Conservation (phyloP, 129 eudicot genomes). For the Mikania micrantha region DNA sequence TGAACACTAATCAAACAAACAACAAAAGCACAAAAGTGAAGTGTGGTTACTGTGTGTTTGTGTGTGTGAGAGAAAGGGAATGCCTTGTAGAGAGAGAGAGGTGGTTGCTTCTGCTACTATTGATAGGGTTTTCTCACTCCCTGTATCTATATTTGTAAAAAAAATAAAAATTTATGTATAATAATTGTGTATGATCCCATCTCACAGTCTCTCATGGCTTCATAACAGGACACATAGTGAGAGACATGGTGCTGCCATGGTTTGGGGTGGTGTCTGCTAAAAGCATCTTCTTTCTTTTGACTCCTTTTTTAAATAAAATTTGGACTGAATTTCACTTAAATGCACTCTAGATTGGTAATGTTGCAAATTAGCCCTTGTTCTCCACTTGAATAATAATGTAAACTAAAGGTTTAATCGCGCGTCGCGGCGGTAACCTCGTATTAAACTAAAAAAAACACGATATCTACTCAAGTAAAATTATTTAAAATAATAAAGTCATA, state of each 20-base stretch:
- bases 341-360: not conserved
- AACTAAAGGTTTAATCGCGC: too few relatives aligned
- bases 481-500: too few relatives aligned
- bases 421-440: too few relatives aligned
- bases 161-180: not conserved
- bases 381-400: too few relatives aligned
- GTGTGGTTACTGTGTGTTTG: not conserved
- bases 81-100: conserved; percentile 21
- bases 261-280: conserved; percentile 34
- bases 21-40: conserved; percentile 15
- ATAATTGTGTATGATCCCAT: conserved; percentile 16
- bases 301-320: conserved; percentile 3
- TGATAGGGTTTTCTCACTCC: not conserved
- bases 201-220: conserved; percentile 1
- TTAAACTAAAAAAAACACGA: too few relatives aligned
- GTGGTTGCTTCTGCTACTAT: conserved; percentile 14
- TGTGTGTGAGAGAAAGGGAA: conserved; percentile 1
- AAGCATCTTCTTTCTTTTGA: conserved; percentile 37
- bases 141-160: conserved; percentile 22
- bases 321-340: not conserved
- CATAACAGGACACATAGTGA: conserved; percentile 28
- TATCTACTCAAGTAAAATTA: too few relatives aligned
- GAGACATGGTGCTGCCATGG: conserved; percentile 35
- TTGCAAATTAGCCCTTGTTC: conserved; percentile 1
- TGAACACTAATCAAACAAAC: conserved; percentile 14